Conservation (phyloP, 2,329 filamentous ascomycete genomes). For the Teratosphaeria viscida region DNA sequence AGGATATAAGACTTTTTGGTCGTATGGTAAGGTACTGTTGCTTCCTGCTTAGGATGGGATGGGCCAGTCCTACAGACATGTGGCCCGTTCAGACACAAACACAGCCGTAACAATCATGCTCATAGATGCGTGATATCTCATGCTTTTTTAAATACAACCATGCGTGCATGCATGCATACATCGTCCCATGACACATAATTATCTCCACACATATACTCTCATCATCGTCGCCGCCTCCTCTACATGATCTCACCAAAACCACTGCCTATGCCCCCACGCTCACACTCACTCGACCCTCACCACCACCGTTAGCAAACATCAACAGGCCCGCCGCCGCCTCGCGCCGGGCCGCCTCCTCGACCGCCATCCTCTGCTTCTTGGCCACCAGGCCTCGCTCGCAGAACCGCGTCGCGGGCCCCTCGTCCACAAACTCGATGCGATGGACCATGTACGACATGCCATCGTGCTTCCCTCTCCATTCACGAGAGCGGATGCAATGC, state of each 20-base stretch:
- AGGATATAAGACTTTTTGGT: not conserved
- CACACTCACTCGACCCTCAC: not conserved
- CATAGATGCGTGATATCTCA: not conserved
- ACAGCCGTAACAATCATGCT: not conserved
- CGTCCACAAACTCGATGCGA: conserved; percentile 75
- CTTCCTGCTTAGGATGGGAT: not conserved
- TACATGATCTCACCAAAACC: no score
- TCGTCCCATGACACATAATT: not conserved
- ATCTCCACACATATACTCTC: not conserved
- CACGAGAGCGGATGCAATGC: conserved; percentile 71
- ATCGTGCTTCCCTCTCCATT: conserved; percentile 68
- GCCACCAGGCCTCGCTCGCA: conserved; percentile 36
- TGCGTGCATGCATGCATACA: not conserved
- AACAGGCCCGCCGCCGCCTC: conserved; percentile 21
- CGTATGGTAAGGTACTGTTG: not conserved
- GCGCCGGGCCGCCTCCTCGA: conserved; percentile 25
- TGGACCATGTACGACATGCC: conserved; percentile 82
- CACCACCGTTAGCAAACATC: conserved; percentile 14
- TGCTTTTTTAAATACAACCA: not conserved
- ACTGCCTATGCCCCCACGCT: conserved; percentile 6
- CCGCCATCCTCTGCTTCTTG: conserved; percentile 40
- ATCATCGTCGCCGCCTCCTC: not conserved
- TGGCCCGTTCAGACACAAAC: not conserved
- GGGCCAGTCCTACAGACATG: no score
- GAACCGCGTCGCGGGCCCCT: conserved; percentile 45